Evolutionary conservation across 805 yeast genomes (phyloP).

Genomic region (Metschnikowia vanudenii): DNA sequence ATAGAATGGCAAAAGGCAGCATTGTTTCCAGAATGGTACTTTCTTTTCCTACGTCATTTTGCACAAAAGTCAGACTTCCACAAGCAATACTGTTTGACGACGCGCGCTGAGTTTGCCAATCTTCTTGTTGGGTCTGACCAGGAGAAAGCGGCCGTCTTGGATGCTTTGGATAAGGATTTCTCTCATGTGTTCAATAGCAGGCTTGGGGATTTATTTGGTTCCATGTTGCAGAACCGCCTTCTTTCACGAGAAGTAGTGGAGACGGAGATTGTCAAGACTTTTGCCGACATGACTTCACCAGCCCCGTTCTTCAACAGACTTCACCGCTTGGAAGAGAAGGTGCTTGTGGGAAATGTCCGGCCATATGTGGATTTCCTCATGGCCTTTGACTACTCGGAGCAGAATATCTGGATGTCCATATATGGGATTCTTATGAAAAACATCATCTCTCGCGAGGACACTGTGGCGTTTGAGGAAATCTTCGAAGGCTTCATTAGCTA

Average conservation of each 20-base stretch:
- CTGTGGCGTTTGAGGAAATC: not conserved
- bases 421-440: not conserved
- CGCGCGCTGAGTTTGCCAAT: not conserved
- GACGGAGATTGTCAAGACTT: not conserved
- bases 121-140: slow-evolving; percentile 1
- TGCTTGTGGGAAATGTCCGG: not conserved
- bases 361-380: slow-evolving; percentile 1
- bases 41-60: slow-evolving; percentile 3
- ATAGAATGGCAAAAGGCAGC: slow-evolving; percentile 2
- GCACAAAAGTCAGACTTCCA: slow-evolving; percentile 3
- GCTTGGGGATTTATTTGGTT: not conserved
- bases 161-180: slow-evolving; percentile 2
- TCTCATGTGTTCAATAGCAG: slow-evolving; percentile 4
- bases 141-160: not conserved
- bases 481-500: not conserved
- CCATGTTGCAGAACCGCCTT: not conserved
- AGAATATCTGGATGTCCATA: not conserved
- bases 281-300: slow-evolving; percentile 2
- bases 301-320: not conserved
- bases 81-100: slow-evolving; percentile 1
- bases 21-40: slow-evolving; percentile 8
- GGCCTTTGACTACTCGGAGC: slow-evolving; percentile 6
- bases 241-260: slow-evolving; percentile 1
- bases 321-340: not conserved
- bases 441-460: not conserved